Percentiles rank a stretch among this genome's conserved stretches.
These are phyloP conservation scores for Protomyces arabidopsidicola DNA, from an alignment of 1,139 yeast genomes.

Conservation along the genomic window DNA sequence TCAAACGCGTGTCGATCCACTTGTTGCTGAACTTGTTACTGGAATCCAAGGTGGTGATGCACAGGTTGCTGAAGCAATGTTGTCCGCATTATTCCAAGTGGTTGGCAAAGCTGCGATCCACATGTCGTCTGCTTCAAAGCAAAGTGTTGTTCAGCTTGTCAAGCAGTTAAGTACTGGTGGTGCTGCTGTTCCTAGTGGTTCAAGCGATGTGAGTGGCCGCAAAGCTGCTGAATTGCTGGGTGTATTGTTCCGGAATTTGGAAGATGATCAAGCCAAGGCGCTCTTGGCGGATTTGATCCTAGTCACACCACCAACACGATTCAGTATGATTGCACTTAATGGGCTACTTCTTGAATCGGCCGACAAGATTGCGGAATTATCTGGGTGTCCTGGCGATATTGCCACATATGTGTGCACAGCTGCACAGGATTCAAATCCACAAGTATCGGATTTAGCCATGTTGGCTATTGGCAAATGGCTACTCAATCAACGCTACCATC, in stretches of 20 bases:
- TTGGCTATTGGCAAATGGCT: conserved; percentile 80
- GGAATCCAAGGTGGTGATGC: conserved; percentile 28
- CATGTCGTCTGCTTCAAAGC: conserved; percentile 69
- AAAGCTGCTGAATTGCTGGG: conserved; percentile 20
- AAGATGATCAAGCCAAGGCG: conserved; percentile 4
- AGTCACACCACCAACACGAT: conserved; percentile 10
- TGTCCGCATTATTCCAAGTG: conserved; percentile 79
- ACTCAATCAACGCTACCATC: conserved; percentile 31
- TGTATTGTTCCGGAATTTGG: conserved; percentile 13
- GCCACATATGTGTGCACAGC: conserved; percentile 50
- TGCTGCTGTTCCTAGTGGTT: background rate
- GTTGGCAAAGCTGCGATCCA: conserved; percentile 73
- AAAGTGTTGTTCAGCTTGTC: conserved; percentile 64
- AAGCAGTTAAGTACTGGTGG: conserved; percentile 55
- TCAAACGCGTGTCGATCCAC: conserved; percentile 92
- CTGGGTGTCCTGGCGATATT: conserved; percentile 32
- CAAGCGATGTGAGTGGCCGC: background rate
- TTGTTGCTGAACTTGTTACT: conserved; percentile 45
- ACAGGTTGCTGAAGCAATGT: conserved; percentile 70
- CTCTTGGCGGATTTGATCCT: conserved; percentile 8
- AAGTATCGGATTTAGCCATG: conserved; percentile 71
- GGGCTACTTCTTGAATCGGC: conserved; percentile 14
- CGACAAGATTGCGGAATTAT: conserved; percentile 4
- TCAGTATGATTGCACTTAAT: background rate
- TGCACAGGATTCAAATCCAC: conserved; percentile 38